phyloP scores from a whole-genome alignment of 352 stramenopile genomes.

The Pythium utonaiense region DNA sequence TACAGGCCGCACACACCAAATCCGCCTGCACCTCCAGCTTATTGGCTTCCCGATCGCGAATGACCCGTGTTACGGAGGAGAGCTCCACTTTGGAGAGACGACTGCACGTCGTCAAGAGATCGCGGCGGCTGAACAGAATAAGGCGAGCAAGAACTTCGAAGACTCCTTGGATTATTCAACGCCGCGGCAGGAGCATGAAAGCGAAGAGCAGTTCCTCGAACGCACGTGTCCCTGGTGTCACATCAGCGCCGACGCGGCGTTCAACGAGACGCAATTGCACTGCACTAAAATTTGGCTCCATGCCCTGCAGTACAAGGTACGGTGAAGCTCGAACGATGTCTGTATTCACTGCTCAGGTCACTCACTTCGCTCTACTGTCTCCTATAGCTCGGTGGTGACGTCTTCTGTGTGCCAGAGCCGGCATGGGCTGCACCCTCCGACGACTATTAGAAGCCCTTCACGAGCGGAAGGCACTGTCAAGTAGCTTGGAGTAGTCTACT shows the following conservation, averaged over 20 bases:
- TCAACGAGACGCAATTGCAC: constrained; percentile 83
- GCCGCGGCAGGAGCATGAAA: constrained; percentile 52
- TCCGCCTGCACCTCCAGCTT: constrained; percentile 95
- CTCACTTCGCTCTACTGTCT: too few species aligned
- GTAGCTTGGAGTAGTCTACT: constrained; percentile 66
- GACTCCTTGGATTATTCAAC: constrained; percentile 53
- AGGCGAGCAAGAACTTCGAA: constrained; percentile 24
- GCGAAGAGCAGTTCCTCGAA: constrained; percentile 67
- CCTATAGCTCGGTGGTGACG: constrained; percentile 60
- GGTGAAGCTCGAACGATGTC: too few species aligned
- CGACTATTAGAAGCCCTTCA: constrained; percentile 34
- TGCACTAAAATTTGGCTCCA: constrained; percentile 87
- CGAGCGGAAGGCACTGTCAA: constrained; percentile 57
- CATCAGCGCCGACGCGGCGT: constrained; percentile 56
- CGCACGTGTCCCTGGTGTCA: constrained; percentile 79
- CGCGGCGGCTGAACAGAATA: constrained; percentile 38
- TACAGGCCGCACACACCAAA: constrained; percentile 97
- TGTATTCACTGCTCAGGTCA: too few species aligned
- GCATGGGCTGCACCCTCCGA: constrained; percentile 47
- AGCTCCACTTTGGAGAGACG: constrained; percentile 89
- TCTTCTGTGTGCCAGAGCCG: constrained; percentile 56
- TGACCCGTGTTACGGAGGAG: constrained; percentile 95
- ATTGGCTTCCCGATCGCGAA: constrained; percentile 95
- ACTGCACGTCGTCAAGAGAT: constrained; percentile 42
- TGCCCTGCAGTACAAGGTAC: constrained; percentile 87